Percentiles rank a stretch among this genome's conserved stretches.
phyloP scores from a whole-genome alignment of 768 basidiomycete genomes.

The Hysterangium stoloniferum region DNA sequence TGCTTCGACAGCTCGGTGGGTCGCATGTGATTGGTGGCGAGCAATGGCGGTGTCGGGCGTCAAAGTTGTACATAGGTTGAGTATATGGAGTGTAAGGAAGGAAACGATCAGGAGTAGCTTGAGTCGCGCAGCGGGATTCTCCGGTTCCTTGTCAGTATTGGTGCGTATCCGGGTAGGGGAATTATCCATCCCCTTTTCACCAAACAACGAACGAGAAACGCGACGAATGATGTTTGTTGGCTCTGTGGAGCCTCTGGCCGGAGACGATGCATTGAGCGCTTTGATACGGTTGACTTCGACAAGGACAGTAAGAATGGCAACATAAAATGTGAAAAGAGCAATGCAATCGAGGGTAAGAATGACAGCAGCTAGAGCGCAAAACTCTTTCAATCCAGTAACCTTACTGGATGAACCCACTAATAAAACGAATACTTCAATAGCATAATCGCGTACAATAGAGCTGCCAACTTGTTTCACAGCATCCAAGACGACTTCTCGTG shows the following conservation, averaged over 20 bases:
- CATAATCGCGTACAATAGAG: slow-evolving; percentile 86
- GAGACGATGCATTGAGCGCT: not conserved
- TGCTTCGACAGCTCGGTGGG: slow-evolving; percentile 17
- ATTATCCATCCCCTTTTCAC: not conserved
- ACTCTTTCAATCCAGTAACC: slow-evolving; percentile 86
- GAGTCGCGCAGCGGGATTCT: slow-evolving; percentile 79
- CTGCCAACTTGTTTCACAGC: slow-evolving; percentile 73
- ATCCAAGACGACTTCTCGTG: slow-evolving; percentile 77
- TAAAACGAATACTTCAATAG: slow-evolving; percentile 85
- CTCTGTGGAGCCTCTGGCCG: slow-evolving; percentile 10
- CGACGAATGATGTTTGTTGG: not conserved
- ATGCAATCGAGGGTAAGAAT: slow-evolving; percentile 81
- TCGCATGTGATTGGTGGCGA: slow-evolving; percentile 28
- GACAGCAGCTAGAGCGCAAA: slow-evolving; percentile 91
- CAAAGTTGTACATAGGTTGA: slow-evolving; percentile 90
- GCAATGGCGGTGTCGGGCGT: slow-evolving; percentile 55
- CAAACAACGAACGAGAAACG: not conserved
- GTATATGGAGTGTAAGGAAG: slow-evolving; percentile 84
- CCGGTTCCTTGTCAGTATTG: slow-evolving; percentile 31
- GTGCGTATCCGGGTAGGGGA: not conserved
- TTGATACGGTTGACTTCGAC: slow-evolving; percentile 58
- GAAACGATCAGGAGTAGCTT: slow-evolving; percentile 88
- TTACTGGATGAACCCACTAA: slow-evolving; percentile 79
- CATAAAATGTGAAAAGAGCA: slow-evolving; percentile 83
- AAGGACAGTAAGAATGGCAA: slow-evolving; percentile 88